Percentiles rank a stretch among this genome's conserved stretches.
Evolutionary conservation across 495 filamentous ascomycete genomes (phyloP).

Genomic region (Penicillium crystallinum): DNA sequence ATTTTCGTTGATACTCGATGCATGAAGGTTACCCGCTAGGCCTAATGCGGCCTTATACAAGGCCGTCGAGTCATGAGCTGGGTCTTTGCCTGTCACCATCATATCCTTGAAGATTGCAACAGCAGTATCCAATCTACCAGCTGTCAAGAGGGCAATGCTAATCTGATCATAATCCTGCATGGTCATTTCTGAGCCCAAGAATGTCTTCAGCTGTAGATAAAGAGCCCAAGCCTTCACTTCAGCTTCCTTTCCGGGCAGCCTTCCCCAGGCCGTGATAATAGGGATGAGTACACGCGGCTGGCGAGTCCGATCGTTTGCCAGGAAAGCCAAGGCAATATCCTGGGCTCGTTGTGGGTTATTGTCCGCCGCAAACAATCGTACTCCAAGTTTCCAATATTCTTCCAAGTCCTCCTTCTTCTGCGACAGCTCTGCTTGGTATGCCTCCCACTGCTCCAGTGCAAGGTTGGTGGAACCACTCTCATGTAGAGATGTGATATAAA

Average conservation of each 20-base stretch:
- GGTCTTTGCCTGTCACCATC: slow-evolving; percentile 62
- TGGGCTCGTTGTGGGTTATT: slow-evolving; percentile 60
- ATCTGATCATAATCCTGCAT: slow-evolving; percentile 73
- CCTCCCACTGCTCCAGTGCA: slow-evolving; percentile 63
- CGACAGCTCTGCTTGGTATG: slow-evolving; percentile 48
- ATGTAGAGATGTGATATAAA: slow-evolving; percentile 61
- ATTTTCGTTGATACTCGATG: slow-evolving; percentile 39
- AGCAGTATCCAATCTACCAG: slow-evolving; percentile 55
- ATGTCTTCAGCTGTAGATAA: slow-evolving; percentile 57
- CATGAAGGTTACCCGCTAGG: slow-evolving; percentile 42
- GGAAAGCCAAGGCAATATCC: slow-evolving; percentile 54
- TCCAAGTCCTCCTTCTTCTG: slow-evolving; percentile 45
- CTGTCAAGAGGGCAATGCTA: slow-evolving; percentile 56
- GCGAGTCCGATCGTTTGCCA: slow-evolving; percentile 44
- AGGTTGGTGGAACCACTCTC: slow-evolving; percentile 51
- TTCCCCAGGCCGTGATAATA: slow-evolving; percentile 48
- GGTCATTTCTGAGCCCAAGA: slow-evolving; percentile 56
- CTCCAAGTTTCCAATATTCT: slow-evolving; percentile 63
- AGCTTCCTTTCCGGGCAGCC: slow-evolving; percentile 32
- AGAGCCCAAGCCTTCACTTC: slow-evolving; percentile 59
- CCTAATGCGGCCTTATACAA: slow-evolving; percentile 44
- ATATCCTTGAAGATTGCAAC: slow-evolving; percentile 76
- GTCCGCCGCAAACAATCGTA: slow-evolving; percentile 57
- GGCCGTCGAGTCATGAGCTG: slow-evolving; percentile 42
- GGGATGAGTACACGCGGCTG: slow-evolving; percentile 60